Conservation (phyloP, 352 stramenopile species). For the Phytophthora fragariaefolia region DNA sequence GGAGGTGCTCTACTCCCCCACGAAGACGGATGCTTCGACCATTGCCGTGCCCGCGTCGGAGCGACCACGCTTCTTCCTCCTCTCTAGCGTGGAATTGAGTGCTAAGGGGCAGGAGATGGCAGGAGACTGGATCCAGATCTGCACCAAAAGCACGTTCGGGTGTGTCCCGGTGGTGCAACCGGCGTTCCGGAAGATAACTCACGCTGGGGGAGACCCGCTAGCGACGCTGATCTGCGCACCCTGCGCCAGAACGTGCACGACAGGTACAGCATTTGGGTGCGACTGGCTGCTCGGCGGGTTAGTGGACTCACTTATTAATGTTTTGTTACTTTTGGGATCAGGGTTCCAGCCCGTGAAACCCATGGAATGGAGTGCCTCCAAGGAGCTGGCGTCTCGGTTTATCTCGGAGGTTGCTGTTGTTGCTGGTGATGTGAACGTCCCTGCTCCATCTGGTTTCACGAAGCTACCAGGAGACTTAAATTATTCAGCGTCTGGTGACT, state of each 20-base stretch:
- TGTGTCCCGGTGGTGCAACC: constrained; percentile 53
- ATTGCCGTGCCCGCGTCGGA: constrained; percentile 15
- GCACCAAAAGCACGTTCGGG: constrained; percentile 68
- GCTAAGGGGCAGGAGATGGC: constrained; percentile 20
- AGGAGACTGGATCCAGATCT: constrained; percentile 68
- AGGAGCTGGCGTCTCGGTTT: constrained; percentile 45
- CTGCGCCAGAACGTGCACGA: constrained; percentile 73
- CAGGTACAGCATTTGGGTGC: constrained; percentile 36
- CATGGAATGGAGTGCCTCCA: constrained; percentile 49
- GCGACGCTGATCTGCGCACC: constrained; percentile 56
- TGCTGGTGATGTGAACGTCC: constrained; percentile 59
- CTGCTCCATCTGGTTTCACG: constrained; percentile 55
- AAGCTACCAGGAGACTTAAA: constrained; percentile 71
- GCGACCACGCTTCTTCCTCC: constrained; percentile 52
- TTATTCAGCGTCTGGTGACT: constrained; percentile 63
- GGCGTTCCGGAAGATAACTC: constrained; percentile 43
- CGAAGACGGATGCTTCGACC: constrained; percentile 21
- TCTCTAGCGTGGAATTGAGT: constrained; percentile 20
- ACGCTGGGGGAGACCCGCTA: constrained; percentile 3
- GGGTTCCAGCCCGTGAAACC: constrained; percentile 51
- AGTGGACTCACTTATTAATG: constrained; percentile 17
- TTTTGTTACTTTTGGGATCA: constrained; percentile 21
- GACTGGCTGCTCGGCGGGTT: no score
- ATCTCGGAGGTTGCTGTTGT: constrained; percentile 73
- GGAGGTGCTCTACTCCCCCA: constrained; percentile 43